Evolutionary conservation across 805 yeast species (phyloP), one percentile per base, ranked within the genome.

Genomic region (Peterozyma toletana): DNA sequence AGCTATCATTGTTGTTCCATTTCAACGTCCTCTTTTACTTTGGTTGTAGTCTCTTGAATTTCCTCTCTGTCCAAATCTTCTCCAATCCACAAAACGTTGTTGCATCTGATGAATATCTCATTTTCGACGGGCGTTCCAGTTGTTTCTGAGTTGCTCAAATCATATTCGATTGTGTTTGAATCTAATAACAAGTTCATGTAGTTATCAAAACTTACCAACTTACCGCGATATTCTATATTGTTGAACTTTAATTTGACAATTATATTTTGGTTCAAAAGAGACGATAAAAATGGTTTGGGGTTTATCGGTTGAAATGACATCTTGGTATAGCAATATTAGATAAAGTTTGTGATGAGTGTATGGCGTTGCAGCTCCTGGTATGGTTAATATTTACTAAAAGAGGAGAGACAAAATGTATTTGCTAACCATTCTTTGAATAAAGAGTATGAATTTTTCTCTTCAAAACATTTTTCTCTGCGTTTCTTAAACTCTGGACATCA

Each of bases 171-270:
- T 2, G 78, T 70, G 33, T 61, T 78, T 29, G 80, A 75, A 33
- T 76, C 82, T 35, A 90, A 63, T 56, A 86, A 89, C 31, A 93
- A 50, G 54, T 93, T 93, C 91, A 93, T 91, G 64, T 93, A 93
- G 54, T 86, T 86, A 59, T 93, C 99, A 18, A 86, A 83, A 1
- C 96, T 79, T 3, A 80, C 63, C 37, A 93, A 71, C 16, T 62
- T 74, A 1, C 99, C 99, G 47, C 68, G 75, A 62, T 93, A 93
- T 60, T 89, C 95, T 10, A 96, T 85, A 50, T 77, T 77, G 56
- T 89, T 91, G 83, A 96, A 93, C 59, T 93, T 93, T 49, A 93
- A 73, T 45, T 89, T 77, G 16, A 93, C 91, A 11, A 80, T 66
- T 11, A 91, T 89, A 31, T 66, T 70, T 46, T 81, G 73, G 44